Evolutionary conservation across 78 protist genomes (phyloP).

Genomic region (Dictyostelium brefeldianum): DNA sequence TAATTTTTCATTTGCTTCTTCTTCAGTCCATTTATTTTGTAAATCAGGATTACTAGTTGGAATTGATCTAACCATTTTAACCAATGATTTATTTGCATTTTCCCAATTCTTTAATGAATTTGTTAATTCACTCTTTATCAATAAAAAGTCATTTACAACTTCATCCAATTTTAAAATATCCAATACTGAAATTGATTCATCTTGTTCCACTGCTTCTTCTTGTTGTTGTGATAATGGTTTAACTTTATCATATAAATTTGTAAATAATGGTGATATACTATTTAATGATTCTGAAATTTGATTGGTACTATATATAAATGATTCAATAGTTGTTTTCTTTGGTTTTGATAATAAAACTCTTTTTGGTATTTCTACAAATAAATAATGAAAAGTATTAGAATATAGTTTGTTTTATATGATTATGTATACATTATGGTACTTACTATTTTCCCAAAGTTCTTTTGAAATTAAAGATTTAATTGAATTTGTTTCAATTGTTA

Average conservation of each 20-base stretch:
- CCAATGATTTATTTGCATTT: conserved; percentile 8
- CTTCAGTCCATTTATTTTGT: conserved; percentile 1
- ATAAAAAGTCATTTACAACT: conserved; percentile 26
- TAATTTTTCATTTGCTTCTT: conserved; percentile 21
- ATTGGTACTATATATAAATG: conserved; percentile 12
- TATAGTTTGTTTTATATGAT: background rate
- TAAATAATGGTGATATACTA: conserved; percentile 6
- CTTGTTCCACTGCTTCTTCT: no score
- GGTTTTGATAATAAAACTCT: conserved; percentile 37
- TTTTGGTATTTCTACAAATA: conserved; percentile 22
- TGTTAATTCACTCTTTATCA: conserved; percentile 2
- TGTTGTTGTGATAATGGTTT: background rate
- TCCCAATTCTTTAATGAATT: conserved; percentile 35
- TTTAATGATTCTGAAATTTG: conserved; percentile 23
- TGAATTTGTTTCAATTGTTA: conserved; percentile 15
- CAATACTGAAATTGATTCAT: background rate
- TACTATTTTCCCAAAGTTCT: conserved; percentile 55
- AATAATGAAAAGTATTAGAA: background rate
- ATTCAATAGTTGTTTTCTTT: conserved; percentile 34
- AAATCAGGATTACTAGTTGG: background rate
- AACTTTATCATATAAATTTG: background rate
- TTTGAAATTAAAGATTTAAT: conserved; percentile 19
- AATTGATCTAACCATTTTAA: conserved; percentile 31
- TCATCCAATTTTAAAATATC: conserved; percentile 28
- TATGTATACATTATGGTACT: background rate